Evolutionary conservation across 2,329 filamentous ascomycete species (phyloP), one percentile per base, ranked within the genome.

Genomic region (Aspergillus intermedius): DNA sequence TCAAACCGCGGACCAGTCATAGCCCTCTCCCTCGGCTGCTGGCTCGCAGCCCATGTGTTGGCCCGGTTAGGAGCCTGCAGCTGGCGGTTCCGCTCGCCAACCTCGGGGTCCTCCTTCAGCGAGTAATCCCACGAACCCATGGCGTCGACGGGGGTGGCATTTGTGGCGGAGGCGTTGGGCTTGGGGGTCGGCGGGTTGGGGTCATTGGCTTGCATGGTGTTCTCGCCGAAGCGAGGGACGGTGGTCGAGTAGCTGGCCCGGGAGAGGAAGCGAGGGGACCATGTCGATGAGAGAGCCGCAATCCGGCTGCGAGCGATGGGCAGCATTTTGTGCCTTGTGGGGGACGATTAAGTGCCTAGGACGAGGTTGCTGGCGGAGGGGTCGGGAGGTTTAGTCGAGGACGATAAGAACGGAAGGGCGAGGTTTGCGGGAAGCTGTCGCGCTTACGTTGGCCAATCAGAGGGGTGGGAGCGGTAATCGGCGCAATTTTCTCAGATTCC

Each of bases 1-100:
- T 98, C 93, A 65, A 98, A 98, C 60, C 91, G 79, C 56, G 93
- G 93, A 39, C 93, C 93, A 39, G 83, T 83, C 91, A 98, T 98
- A 46, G 90, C 93, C 70, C 83, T 73, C 47, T 82, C 79, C 62
- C 91, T 80, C 35, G 89, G 83, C 70, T 82, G 82, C 78, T 98
- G 93, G 74, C 83, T 95, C 64, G 82, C 75, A 53, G 88, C 89
- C 93, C 93, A 98, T 51, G 88, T 79, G 5, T 73, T 81, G 51
- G 77, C 73, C 54, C 90, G 82, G 77, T 98, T 98, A 19, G 93
- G 93, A 28, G 91, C 88, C 76, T 98, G 93, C 69, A 77, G 72
- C 49, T 79, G 72, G 54, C 81, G 76, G 61, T 75, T 72, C 51
- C 76, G 67, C 70, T 85, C 82, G 17, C 70, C 80, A 43, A 74